These are phyloP conservation scores for Podaxis pistillaris DNA, from an alignment of 768 basidiomycete species.

Conservation along the genomic window DNA sequence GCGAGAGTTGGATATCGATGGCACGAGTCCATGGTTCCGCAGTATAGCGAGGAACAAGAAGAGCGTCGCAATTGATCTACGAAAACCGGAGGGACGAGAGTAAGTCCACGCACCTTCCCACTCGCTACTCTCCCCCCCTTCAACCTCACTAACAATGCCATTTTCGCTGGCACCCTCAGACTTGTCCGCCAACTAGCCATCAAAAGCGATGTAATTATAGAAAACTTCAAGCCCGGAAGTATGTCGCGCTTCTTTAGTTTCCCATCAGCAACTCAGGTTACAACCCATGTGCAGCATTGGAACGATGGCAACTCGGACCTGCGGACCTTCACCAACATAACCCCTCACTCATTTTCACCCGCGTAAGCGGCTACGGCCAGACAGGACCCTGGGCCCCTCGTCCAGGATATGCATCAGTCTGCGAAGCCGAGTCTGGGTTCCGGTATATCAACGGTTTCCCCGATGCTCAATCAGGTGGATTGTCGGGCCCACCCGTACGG, in stretches of 20 bases:
- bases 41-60: slow-evolving; percentile 74
- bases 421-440: slow-evolving; percentile 75
- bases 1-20: slow-evolving; percentile 70
- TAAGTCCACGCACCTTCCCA: slow-evolving; percentile 20
- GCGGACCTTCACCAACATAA: slow-evolving; percentile 65
- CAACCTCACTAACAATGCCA: neutral
- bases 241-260: slow-evolving; percentile 24
- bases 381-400: slow-evolving; percentile 71
- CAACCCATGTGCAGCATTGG: slow-evolving; percentile 46
- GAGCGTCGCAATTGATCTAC: slow-evolving; percentile 65
- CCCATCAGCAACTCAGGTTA: neutral
- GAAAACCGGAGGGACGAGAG: slow-evolving; percentile 34
- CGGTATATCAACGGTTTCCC: slow-evolving; percentile 70
- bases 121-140: neutral
- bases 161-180: slow-evolving; percentile 29
- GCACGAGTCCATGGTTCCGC: slow-evolving; percentile 73
- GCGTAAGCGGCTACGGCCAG: slow-evolving; percentile 76
- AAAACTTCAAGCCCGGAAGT: slow-evolving; percentile 80
- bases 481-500: slow-evolving; percentile 62
- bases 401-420: slow-evolving; percentile 73
- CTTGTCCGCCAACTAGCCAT: slow-evolving; percentile 60
- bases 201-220: slow-evolving; percentile 64
- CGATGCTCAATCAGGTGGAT: slow-evolving; percentile 47
- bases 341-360: slow-evolving; percentile 86
- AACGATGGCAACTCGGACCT: slow-evolving; percentile 68